Evolutionary conservation across 306 rosid species (phyloP), one percentile per base, ranked within the genome.

Genomic region (Prunus dulcis): DNA sequence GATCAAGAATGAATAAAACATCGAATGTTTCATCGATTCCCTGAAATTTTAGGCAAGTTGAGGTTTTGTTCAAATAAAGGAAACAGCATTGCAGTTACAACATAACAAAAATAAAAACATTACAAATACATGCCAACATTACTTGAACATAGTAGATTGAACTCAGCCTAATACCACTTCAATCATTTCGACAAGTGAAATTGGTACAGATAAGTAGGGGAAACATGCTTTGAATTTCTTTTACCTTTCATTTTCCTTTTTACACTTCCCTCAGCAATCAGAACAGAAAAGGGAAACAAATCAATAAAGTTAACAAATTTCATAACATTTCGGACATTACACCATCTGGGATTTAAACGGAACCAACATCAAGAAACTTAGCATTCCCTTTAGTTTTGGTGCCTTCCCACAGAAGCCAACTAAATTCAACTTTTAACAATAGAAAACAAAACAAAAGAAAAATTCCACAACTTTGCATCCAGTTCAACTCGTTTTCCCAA

Each of bases 401-500:
- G 25, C 28, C 58, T 58, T 60, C 14, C 60, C 45, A 73, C 3
- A 11, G 43, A 57, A 72, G 38, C 15, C 64, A 63, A 38, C 45
- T 4, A 72, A 15, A 22, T 22, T 12, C 19, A 62, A 45, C 9
- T 64, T 9, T 34, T 6, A 6, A 34, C 9, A 34, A 34, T 6
- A 34, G 43, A 34, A 6, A 34, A 34, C 9, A 1, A 34, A 34
- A 34, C 8, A 34, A 34, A 32, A 17, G 1, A 9, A 34, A 6
- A 56, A 9, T 6, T 34, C 43, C 43, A 57, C 58, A 52, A 18
- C 52, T 19, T 53, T 53, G 23, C 8, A 64, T 30, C 60, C 73
- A 71, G 69, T 2, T 41, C 82, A 51, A 58, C 46, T 57, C 11
- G 81, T 72, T 77, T 81, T 81, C 84, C 76, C 74, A 34, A 80